These are phyloP conservation scores for Colletotrichum spinosum DNA, from an alignment of 2,329 filamentous ascomycete genomes.

Conservation along the genomic window DNA sequence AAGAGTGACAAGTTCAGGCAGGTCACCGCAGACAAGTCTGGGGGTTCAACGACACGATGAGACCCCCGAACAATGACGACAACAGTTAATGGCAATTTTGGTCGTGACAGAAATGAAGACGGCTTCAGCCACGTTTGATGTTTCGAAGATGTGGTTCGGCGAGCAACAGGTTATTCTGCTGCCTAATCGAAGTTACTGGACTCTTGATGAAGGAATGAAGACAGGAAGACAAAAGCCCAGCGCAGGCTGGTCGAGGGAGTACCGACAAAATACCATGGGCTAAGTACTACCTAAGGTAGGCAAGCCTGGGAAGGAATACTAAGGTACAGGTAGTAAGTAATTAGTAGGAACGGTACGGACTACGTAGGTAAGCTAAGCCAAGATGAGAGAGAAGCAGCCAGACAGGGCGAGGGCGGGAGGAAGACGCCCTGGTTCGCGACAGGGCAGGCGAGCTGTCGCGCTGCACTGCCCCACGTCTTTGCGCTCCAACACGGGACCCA, in stretches of 20 bases:
- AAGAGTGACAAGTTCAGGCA: constrained; percentile 24
- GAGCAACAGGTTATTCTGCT: constrained; percentile 29
- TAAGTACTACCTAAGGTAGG: constrained; percentile 1
- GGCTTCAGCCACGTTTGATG: constrained; percentile 32
- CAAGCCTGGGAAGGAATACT: too few relatives aligned
- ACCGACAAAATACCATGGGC: constrained; percentile 12
- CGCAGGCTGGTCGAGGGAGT: constrained; percentile 24
- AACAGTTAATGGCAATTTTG: constrained; percentile 7
- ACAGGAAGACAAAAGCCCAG: constrained; percentile 9
- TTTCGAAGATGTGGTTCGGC: constrained; percentile 9
- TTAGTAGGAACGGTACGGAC: constrained; percentile 1
- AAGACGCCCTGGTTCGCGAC: constrained; percentile 11
- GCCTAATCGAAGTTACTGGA: constrained; percentile 31
- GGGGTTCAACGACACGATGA: not conserved
- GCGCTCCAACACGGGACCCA: too few relatives aligned
- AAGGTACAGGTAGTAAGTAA: constrained; percentile 9
- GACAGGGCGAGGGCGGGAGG: constrained; percentile 14
- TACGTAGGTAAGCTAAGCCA: too few relatives aligned
- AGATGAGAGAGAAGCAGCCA: too few relatives aligned
- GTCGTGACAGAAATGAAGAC: constrained; percentile 14
- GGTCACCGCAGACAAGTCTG: constrained; percentile 7
- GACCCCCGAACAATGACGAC: constrained; percentile 28
- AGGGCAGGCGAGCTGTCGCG: constrained; percentile 8
- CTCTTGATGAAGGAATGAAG: constrained; percentile 32
- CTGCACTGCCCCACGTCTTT: constrained; percentile 28